phyloP scores from a whole-genome alignment of 208 protist genomes.

The Jaenimonas drosophilae region DNA sequence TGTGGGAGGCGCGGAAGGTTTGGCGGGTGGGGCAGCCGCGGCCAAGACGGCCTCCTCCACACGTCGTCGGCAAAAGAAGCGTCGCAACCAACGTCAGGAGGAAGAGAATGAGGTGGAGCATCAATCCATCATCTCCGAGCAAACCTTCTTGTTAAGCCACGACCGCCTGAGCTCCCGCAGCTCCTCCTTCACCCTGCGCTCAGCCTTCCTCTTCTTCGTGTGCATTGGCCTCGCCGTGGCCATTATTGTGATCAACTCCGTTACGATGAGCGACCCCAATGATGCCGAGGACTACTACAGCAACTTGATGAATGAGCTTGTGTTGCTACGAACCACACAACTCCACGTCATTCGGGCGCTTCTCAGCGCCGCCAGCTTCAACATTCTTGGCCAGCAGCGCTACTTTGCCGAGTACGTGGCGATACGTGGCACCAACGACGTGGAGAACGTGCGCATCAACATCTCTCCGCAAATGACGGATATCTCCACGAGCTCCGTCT shows the following conservation, averaged over 20 bases:
- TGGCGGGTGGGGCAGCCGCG: no score
- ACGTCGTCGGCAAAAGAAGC: not conserved
- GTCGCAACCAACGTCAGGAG: not conserved
- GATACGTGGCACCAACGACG: not conserved
- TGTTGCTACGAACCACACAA: no score
- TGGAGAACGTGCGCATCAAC: not conserved
- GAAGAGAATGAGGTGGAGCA: not conserved
- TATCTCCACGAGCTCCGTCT: not conserved
- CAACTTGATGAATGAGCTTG: not conserved
- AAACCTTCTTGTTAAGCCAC: not conserved
- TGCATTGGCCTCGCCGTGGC: no score
- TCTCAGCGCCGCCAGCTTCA: conserved; percentile 6
- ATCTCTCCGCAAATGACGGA: not conserved
- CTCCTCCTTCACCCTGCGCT: not conserved
- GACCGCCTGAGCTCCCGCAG: not conserved
- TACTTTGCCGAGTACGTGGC: conserved; percentile 13
- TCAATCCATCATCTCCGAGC: not conserved
- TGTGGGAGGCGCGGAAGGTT: no score
- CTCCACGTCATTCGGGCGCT: conserved; percentile 1
- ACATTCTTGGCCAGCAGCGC: conserved; percentile 1
- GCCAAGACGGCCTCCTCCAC: no score
- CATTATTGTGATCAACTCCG: not conserved
- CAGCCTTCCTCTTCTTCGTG: not conserved
- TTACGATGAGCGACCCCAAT: not conserved
- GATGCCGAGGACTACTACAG: not conserved